Conservation (phyloP, 2,329 filamentous ascomycete species). For the Daldinia sp. region DNA sequence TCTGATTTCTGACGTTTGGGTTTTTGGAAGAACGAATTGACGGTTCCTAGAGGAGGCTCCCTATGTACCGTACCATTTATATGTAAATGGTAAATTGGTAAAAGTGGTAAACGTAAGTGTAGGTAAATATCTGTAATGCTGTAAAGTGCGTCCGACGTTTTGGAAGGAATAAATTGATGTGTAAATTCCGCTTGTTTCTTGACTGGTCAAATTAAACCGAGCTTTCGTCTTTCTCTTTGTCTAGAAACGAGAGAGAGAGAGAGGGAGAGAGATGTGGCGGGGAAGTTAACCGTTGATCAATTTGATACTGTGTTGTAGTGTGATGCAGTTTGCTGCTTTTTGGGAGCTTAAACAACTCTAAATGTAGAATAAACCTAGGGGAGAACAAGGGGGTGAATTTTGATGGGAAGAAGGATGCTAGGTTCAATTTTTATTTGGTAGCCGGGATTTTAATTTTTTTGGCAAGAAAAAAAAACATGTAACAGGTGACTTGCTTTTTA, state of each 20-base stretch:
- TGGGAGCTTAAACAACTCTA: not conserved
- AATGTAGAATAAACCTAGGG: not conserved
- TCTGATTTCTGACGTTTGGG: constrained; percentile 14
- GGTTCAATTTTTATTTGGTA: constrained; percentile 4
- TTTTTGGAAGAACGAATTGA: constrained; percentile 9
- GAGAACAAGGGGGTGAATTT: not conserved
- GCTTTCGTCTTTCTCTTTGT: not conserved
- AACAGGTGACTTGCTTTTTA: too few species aligned
- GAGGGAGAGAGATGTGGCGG: not conserved
- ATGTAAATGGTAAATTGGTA: too few species aligned
- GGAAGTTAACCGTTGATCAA: constrained; percentile 4
- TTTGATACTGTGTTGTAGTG: not conserved
- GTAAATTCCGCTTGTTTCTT: not conserved
- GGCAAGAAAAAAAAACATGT: constrained; percentile 1
- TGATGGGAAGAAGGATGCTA: not conserved
- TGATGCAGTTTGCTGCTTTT: not conserved
- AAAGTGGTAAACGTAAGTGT: too few species aligned
- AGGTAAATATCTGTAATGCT: too few species aligned
- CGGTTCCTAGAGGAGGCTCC: not conserved
- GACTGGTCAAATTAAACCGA: not conserved
- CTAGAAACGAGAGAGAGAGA: not conserved
- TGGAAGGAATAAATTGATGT: not conserved
- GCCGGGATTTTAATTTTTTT: constrained; percentile 1
- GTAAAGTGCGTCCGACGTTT: not conserved
- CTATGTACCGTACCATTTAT: too few species aligned